Percentiles rank a stretch among this genome's conserved stretches.
phyloP scores from a whole-genome alignment of 805 yeast genomes.

The Monosporozyma solicola region DNA sequence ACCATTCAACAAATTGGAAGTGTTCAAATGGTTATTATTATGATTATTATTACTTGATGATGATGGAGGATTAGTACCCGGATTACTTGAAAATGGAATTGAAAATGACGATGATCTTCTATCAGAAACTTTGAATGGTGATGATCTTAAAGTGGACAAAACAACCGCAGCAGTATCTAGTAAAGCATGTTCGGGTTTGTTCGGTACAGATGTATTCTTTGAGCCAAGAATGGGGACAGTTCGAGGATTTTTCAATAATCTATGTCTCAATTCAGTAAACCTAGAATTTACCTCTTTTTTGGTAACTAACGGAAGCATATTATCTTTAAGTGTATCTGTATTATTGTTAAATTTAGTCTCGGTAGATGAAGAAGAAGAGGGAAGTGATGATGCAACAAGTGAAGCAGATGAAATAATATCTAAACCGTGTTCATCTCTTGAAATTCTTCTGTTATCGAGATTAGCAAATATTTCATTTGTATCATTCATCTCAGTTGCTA shows the following conservation, averaged over 20 bases:
- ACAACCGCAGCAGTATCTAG: slow-evolving; percentile 29
- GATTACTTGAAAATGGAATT: slow-evolving; percentile 1
- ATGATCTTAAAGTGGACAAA: slow-evolving; percentile 28
- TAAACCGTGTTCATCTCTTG: neutral
- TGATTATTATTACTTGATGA: neutral
- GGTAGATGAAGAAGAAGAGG: neutral
- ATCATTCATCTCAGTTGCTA: neutral
- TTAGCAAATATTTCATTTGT: neutral
- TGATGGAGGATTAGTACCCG: neutral
- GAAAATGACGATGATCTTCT: slow-evolving; percentile 7
- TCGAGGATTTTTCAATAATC: slow-evolving; percentile 22
- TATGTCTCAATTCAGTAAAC: slow-evolving; percentile 24
- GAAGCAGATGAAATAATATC: neutral
- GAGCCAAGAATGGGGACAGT: neutral
- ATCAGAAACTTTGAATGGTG: slow-evolving; percentile 22
- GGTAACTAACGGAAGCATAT: neutral
- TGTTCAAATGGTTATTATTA: neutral
- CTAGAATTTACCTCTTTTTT: slow-evolving; percentile 24
- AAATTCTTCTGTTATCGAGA: neutral
- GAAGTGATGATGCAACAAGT: neutral
- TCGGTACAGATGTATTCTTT: neutral
- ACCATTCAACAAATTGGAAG: neutral
- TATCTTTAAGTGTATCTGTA: neutral
- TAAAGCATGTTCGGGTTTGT: slow-evolving; percentile 6
- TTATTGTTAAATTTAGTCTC: neutral